These are phyloP conservation scores for Sedum album DNA, from an alignment of 164 flowering plant species.

Conservation along the genomic window DNA sequence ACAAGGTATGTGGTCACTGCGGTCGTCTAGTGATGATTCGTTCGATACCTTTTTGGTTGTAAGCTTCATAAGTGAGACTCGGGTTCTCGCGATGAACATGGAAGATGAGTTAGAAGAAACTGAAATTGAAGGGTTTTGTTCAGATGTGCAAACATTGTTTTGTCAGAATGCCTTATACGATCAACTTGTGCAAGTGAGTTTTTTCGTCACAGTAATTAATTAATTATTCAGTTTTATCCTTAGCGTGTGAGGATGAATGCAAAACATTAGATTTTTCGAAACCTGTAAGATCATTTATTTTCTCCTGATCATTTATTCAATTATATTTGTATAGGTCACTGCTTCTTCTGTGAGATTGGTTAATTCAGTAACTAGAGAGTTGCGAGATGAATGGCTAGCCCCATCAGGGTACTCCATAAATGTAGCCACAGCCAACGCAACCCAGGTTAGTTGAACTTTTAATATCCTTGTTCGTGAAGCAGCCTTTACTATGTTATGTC, in stretches of 20 bases:
- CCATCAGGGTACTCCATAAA: slow-evolving; percentile 81
- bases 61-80: slow-evolving; percentile 90
- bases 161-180: slow-evolving; percentile 84
- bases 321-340: slow-evolving; percentile 50
- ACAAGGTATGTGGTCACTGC: slow-evolving; percentile 97
- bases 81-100: slow-evolving; percentile 88
- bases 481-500: too few species aligned
- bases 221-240: not conserved
- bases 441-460: slow-evolving; percentile 49
- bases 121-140: slow-evolving; percentile 85
- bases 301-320: too few species aligned
- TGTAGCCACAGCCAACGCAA: slow-evolving; percentile 95
- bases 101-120: slow-evolving; percentile 98
- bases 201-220: not conserved
- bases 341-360: slow-evolving; percentile 80
- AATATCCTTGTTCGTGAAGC: too few species aligned
- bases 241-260: too few species aligned
- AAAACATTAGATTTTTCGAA: too few species aligned
- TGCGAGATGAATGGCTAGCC: slow-evolving; percentile 76
- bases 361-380: slow-evolving; percentile 65
- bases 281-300: too few species aligned
- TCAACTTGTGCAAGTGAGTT: slow-evolving; percentile 84
- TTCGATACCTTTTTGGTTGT: slow-evolving; percentile 93
- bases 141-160: slow-evolving; percentile 80
- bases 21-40: slow-evolving; percentile 83